Percentiles rank a stretch among this genome's conserved stretches.
Evolutionary conservation across 805 yeast genomes (phyloP).

Genomic region (Suhomyces sp.): DNA sequence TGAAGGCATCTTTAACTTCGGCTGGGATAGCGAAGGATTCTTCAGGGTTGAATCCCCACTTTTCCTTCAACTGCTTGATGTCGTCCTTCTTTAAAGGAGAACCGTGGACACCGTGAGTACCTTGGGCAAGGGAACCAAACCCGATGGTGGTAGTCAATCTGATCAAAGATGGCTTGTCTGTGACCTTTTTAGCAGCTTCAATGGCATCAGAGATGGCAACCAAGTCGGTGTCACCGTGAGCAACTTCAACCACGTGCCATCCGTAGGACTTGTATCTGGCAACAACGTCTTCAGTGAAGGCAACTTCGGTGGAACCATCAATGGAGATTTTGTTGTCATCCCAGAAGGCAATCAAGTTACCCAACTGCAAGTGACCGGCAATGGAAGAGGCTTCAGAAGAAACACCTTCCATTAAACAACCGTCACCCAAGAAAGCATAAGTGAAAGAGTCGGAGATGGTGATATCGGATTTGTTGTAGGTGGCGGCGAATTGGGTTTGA

Average conservation of each 20-base stretch:
- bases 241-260: conserved; percentile 81
- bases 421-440: conserved; percentile 88
- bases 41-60: conserved; percentile 86
- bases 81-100: conserved; percentile 94
- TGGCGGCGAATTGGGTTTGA: conserved; percentile 87
- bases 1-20: conserved; percentile 75
- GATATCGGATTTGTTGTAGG: conserved; percentile 85
- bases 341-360: conserved; percentile 91
- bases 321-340: conserved; percentile 97
- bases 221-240: conserved; percentile 78
- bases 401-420: conserved; percentile 98
- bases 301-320: conserved; percentile 86
- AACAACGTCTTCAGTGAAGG: conserved; percentile 91
- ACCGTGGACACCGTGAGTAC: conserved; percentile 94
- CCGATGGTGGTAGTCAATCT: conserved; percentile 91
- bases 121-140: conserved; percentile 81
- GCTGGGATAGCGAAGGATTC: conserved; percentile 75
- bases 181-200: conserved; percentile 73
- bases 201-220: conserved; percentile 71
- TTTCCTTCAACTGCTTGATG: conserved; percentile 77
- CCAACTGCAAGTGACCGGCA: conserved; percentile 94
- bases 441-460: conserved; percentile 72
- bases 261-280: conserved; percentile 89
- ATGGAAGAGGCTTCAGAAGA: conserved; percentile 90
- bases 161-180: conserved; percentile 85